Conservation (phyloP, 176 grass and related monocot genomes). For the Raddia distichophylla region DNA sequence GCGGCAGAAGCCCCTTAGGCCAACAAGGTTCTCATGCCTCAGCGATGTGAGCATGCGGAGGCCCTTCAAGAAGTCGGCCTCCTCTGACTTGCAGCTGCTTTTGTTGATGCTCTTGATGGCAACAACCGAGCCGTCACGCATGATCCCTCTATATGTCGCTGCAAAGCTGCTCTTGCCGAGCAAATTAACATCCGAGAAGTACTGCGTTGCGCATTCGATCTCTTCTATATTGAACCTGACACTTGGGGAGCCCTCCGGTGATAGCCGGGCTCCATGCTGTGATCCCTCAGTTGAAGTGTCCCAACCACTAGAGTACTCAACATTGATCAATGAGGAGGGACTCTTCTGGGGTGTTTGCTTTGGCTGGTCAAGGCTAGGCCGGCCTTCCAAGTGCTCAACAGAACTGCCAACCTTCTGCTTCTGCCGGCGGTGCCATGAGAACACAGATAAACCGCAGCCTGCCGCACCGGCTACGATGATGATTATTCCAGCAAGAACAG, state of each 20-base stretch:
- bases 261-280: constrained; percentile 43
- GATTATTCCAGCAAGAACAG: constrained; percentile 55
- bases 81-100: constrained; percentile 79
- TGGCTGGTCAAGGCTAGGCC: constrained; percentile 49
- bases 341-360: constrained; percentile 53
- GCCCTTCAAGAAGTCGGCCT: constrained; percentile 72
- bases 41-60: constrained; percentile 55
- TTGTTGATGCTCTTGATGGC: constrained; percentile 78
- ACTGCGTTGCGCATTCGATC: constrained; percentile 76
- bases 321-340: constrained; percentile 51
- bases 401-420: constrained; percentile 74
- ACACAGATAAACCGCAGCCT: constrained; percentile 49
- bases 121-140: constrained; percentile 61
- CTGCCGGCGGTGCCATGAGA: constrained; percentile 60
- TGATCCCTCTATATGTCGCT: constrained; percentile 58
- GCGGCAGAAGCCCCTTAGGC: constrained; percentile 67
- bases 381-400: constrained; percentile 59
- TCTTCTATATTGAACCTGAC: constrained; percentile 78
- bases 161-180: constrained; percentile 63
- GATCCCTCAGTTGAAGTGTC: constrained; percentile 52
- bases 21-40: constrained; percentile 77
- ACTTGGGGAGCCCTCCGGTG: constrained; percentile 56
- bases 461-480: constrained; percentile 49
- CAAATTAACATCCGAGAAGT: constrained; percentile 65
- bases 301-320: constrained; percentile 66